Base-by-base conservation (phyloP, 768 basidiomycete genomes). In the Kwoniella heveanensis region DNA sequence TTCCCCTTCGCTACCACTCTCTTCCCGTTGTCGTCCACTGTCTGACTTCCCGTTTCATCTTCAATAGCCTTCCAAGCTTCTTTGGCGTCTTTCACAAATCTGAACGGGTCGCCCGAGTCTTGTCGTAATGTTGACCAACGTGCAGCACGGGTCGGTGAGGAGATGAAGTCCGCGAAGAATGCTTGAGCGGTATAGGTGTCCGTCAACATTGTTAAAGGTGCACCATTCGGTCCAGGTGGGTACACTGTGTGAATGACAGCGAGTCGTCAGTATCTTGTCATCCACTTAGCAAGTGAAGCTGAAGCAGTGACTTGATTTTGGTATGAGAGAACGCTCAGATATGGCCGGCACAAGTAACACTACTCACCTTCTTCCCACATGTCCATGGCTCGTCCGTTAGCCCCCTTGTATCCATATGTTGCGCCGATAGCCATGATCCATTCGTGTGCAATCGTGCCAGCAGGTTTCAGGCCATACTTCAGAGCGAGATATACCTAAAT, bases 141-240 rank as follows among this genome's bases (percentile, higher is more conserved):
- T 10, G 81, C 75, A 0, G 88, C 90, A 1, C 86, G 85, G 32
- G 82, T 85, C 0, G 85, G 84, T 68, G 81, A 62, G 12, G 74
- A 48, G 10, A 65, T 68, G 60, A 79, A 77, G 54, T 79, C 92
- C 81, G 86, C 84, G 83, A 92, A 93, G 81, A 97, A 98, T 0
- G 85, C 87, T 30, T 85, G 81, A 1, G 90, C 91, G 6, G 93
- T 90, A 80, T 96, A 98, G 0, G 96, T 99, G 80, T 99, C 96
- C 15, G 96, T 96, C 32, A 97, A 82, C 21, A 93, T 92, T 62
- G 91, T 85, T 57, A 88, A 84, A 9, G 79, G 71, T 0, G 79
- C 70, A 1, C 73, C 73, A 15, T 53, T 64, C 0, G 62, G 76
- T 66, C 22, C 72, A 64, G 30, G 81, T 68, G 74, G 85, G 66